Conservation (phyloP, 176 grass and related monocot species). For the Eragrostis nindensis region DNA sequence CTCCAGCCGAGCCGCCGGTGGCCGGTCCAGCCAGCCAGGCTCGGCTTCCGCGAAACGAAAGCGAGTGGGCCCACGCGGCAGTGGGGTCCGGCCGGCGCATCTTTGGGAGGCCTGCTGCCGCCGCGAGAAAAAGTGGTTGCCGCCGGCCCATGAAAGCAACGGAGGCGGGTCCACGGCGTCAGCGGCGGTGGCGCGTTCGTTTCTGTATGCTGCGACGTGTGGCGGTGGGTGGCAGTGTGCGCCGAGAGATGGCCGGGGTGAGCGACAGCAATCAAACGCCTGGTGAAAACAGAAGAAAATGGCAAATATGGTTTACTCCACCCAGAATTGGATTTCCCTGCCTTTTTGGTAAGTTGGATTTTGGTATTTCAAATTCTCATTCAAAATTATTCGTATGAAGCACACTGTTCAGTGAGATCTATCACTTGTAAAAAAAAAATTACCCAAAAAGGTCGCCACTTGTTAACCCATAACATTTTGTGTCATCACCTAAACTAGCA, state of each 20-base stretch:
- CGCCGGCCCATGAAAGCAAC: conserved; percentile 45
- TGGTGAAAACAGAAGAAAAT: not conserved
- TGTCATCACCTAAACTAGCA: not conserved
- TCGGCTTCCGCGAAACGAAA: conserved; percentile 22
- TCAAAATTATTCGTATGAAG: no score
- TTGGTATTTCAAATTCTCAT: no score
- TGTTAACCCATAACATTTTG: not conserved
- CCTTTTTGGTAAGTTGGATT: no score
- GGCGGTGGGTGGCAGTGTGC: not conserved
- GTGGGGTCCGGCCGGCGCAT: conserved; percentile 25
- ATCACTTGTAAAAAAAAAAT: no score
- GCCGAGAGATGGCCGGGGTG: not conserved
- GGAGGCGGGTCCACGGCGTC: not conserved
- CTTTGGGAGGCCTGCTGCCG: conserved; percentile 41
- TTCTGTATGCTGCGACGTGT: conserved; percentile 26
- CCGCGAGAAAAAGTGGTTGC: conserved; percentile 26
- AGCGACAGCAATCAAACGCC: not conserved
- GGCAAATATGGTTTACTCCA: not conserved
- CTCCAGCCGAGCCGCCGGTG: not conserved
- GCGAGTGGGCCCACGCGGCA: not conserved
- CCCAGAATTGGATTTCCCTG: no score
- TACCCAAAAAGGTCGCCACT: no score
- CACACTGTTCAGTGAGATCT: not conserved
- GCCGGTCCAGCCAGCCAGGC: not conserved
- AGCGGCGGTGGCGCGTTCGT: not conserved